These are phyloP conservation scores for Colletotrichum chrysophilum DNA, from an alignment of 2,329 filamentous ascomycete genomes.

Conservation along the genomic window DNA sequence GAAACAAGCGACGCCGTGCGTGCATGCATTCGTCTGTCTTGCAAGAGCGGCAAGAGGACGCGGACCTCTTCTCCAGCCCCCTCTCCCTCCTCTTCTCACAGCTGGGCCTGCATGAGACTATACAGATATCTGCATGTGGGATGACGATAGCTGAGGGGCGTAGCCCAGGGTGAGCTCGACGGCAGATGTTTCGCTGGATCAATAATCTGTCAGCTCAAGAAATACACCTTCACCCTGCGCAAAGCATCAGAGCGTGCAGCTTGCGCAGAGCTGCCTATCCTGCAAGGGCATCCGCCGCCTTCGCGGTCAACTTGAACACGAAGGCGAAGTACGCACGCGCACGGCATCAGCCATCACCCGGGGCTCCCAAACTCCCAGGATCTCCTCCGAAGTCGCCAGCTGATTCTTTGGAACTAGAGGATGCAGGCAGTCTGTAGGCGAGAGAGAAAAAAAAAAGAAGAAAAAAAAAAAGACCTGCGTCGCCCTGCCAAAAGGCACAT, in stretches of 20 bases:
- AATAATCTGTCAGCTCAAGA: background rate
- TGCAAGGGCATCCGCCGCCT: background rate
- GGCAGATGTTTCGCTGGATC: background rate
- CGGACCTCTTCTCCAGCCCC: background rate
- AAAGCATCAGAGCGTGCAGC: background rate
- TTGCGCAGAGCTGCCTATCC: background rate
- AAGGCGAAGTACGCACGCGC: background rate
- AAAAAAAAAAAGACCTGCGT: background rate
- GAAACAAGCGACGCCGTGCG: background rate
- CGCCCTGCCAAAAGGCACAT: background rate
- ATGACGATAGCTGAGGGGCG: background rate
- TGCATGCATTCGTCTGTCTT: background rate
- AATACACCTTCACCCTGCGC: background rate
- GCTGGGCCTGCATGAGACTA: background rate
- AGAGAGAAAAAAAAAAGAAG: background rate
- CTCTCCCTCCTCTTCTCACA: background rate
- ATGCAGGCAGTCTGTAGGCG: background rate
- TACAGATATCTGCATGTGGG: background rate
- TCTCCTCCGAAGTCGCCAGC: background rate
- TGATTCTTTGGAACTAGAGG: background rate
- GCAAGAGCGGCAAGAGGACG: background rate
- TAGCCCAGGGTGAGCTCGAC: background rate
- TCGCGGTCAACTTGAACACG: background rate
- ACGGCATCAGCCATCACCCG: background rate
- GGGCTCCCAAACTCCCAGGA: background rate